Evolutionary conservation across 2,329 filamentous ascomycete genomes (phyloP), one percentile per base, ranked within the genome.

Genomic region (Escovopsis sp.): DNA sequence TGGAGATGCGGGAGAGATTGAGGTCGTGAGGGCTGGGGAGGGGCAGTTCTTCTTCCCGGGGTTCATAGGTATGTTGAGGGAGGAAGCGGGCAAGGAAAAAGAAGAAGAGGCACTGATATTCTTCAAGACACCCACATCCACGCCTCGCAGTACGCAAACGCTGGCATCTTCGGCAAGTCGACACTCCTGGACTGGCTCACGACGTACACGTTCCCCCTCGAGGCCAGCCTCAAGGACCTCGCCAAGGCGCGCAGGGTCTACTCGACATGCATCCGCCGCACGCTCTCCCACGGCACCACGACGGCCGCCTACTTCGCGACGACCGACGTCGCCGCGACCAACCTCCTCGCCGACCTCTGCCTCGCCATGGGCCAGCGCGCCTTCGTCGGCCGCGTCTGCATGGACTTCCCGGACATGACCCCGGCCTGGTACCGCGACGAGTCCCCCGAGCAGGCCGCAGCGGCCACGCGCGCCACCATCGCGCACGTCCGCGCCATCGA

Each of bases 301-400:
- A 90, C 83, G 10, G 86, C 86, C 5, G 74, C 84, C n/a, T 96
- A 96, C 66, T 96, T 82, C 55, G 88, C 88, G 39, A 96, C 90
- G 18, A 76, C 85, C 42, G 78, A 93, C 53, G 81, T 93, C 1
- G 66, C 72, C 1, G 76, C 86, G 2, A 98, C 90, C n/a, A 94
- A 94, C 52, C 69, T 94, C 7, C 76, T 98, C 5, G 82, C 87
- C 1, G 75, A 84, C 43, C 71, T 94, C 14, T 94, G 88, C 50
- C 66, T 83, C n/a, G 53, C 61, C 1, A 62, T 72, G 18, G 90
- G 90, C 31, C 90, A 98, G 59, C 70, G 90, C 35, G 90, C 90
- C 6, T 82, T 96, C 44, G 72, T 98, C 28, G 90, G 90, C 23
- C 70, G 90, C 28, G 83, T 92, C n/a, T 94, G 87, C 63, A 96